Percentiles rank a stretch among this genome's conserved stretches.
Evolutionary conservation across 192 early-diverging fungal species (phyloP).

Genomic region (Backusella parvicylindrica): DNA sequence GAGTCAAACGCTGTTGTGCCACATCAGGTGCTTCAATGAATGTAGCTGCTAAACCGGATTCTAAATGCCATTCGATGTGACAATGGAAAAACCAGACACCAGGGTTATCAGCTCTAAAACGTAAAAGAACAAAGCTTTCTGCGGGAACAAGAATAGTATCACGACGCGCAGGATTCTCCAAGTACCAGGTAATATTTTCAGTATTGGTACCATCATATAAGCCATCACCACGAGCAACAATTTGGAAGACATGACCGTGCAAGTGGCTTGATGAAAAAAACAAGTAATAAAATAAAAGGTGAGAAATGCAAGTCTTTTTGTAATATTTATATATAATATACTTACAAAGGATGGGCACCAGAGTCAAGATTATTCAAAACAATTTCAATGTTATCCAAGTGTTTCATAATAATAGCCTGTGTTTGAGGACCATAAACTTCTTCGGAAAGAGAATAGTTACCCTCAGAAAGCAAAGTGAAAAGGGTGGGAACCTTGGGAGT

Average conservation of each 20-base stretch:
- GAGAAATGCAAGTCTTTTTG: background rate
- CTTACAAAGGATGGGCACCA: constrained; percentile 55
- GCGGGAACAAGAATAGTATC: constrained; percentile 72
- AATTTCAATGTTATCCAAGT: constrained; percentile 65
- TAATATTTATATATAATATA: background rate
- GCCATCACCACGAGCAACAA: constrained; percentile 62
- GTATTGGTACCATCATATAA: constrained; percentile 48
- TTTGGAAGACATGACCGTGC: constrained; percentile 85
- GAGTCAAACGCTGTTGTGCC: constrained; percentile 39
- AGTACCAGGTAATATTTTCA: constrained; percentile 19
- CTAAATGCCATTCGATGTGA: constrained; percentile 78
- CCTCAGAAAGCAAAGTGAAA: constrained; percentile 61
- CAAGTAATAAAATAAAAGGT: background rate
- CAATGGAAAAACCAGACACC: constrained; percentile 88
- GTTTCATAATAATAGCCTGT: constrained; percentile 56
- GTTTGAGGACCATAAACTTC: constrained; percentile 64
- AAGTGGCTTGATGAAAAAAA: constrained; percentile 66
- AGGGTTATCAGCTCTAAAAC: constrained; percentile 79
- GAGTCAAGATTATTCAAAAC: constrained; percentile 73
- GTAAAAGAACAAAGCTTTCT: constrained; percentile 63
- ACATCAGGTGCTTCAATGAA: constrained; percentile 71
- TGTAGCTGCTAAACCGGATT: constrained; percentile 66
- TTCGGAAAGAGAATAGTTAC: constrained; percentile 41
- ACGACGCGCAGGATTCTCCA: constrained; percentile 61
- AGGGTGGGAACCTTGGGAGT: constrained; percentile 62